Percentiles rank a stretch among this genome's conserved stretches.
Evolutionary conservation across 345 rosid species (phyloP).

Genomic region (Eucalyptus urophylla): DNA sequence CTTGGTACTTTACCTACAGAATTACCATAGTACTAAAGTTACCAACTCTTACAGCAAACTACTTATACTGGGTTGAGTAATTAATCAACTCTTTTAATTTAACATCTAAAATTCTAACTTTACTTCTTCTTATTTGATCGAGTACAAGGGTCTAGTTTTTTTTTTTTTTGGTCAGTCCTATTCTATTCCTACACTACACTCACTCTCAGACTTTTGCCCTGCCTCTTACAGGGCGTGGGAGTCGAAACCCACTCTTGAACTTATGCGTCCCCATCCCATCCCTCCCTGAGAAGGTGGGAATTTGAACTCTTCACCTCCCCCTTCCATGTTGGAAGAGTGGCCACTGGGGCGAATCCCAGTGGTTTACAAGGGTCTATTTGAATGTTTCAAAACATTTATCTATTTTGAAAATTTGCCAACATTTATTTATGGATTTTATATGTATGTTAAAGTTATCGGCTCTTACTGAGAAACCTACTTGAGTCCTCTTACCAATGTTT

Average conservation of each 20-base stretch:
- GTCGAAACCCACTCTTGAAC: too few species aligned
- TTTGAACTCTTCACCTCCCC: too few species aligned
- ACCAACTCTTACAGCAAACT: background rate
- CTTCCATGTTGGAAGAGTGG: too few species aligned
- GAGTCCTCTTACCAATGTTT: background rate
- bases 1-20: accelerated
- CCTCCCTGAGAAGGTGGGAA: too few species aligned
- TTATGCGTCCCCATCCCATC: too few species aligned
- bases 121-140: background rate
- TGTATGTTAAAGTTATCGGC: background rate
- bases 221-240: too few species aligned
- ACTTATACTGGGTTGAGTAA: background rate
- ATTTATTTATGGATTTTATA: background rate
- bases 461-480: background rate
- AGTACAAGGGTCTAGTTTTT: background rate
- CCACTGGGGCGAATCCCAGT: too few species aligned
- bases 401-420: background rate
- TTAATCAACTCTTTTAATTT: background rate
- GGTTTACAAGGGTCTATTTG: background rate
- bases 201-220: too few species aligned
- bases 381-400: background rate
- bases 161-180: too few species aligned
- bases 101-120: background rate
- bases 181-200: too few species aligned
- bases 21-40: background rate